Evolutionary conservation across 2,329 filamentous ascomycete species (phyloP), one percentile per base, ranked within the genome.

Genomic region (Pseudogymnoascus sp.): DNA sequence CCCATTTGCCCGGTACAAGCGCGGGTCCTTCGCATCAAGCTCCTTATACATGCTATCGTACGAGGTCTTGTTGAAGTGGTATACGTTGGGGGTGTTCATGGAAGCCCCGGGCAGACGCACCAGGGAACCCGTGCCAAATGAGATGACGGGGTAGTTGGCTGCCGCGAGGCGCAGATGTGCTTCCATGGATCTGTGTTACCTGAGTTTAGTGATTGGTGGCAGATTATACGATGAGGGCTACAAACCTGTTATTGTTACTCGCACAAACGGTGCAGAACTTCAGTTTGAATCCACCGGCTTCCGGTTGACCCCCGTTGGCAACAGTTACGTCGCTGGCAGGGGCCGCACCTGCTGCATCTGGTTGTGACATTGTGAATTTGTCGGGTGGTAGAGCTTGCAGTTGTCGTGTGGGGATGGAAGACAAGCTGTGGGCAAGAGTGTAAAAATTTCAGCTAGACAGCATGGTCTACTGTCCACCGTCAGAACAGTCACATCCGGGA

Each of bases 181-280:
- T 81, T 97, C 94, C 94, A 99, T 97, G n/a, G 91, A 91, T 75
- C 88, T 90, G 69, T 31, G 37, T 29, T 58, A 65, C 71, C 37
- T 68, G 59, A 61, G 33, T 49, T 66, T n/a, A 67, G 14, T 3
- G 38, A 29, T 61, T 64, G 55, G 38, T 39, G 31, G 31, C 10
- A 35, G 31, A 35, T 8, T 2, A 35, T 12, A 12, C 4, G 11
- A 35, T 11, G 31, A 35, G 31, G 31, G 31, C 11, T 52, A 71
- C 81, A 66, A 80, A 96, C 85, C 94, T 87, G 73, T 99, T 99
- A 75, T 99, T 92, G 71, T 99, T 99, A 71, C 92, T 96, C 6
- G 94, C 94, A 77, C 94, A 99, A n/a, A 99, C 93, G 2, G 94
- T 97, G 80, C 92, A 97, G 77, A 97, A 97, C 73, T 90, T 95